Percentiles rank a stretch among this genome's conserved stretches.
These are phyloP conservation scores for Pisolithus sp. DNA, from an alignment of 768 basidiomycete genomes.

Conservation along the genomic window DNA sequence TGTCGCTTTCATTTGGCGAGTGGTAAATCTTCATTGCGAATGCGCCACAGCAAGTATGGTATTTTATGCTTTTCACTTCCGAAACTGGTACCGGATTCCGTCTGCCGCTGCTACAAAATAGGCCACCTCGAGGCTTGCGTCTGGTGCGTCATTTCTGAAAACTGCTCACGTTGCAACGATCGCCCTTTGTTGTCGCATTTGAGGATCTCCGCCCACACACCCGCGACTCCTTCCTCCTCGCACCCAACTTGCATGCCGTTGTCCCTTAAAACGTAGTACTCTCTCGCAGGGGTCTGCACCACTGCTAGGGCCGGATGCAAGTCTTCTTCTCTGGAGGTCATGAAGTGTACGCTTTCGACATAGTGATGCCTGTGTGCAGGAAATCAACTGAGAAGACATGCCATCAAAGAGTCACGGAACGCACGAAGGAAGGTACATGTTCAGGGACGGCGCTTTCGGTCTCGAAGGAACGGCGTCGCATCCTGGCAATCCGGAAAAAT, in stretches of 20 bases:
- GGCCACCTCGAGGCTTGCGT: background rate
- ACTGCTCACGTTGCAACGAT: background rate
- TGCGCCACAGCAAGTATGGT: no score
- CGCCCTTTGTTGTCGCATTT: conserved; percentile 35
- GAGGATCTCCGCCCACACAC: conserved; percentile 56
- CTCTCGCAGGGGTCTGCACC: conserved; percentile 62
- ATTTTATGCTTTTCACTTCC: no score
- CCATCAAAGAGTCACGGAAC: conserved; percentile 15
- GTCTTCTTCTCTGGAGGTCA: conserved; percentile 30
- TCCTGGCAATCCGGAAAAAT: conserved; percentile 47
- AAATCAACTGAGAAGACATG: background rate
- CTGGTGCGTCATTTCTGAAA: background rate
- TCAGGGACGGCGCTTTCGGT: conserved; percentile 28
- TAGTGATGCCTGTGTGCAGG: conserved; percentile 54
- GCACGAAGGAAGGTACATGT: conserved; percentile 63
- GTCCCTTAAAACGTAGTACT: conserved; percentile 64
- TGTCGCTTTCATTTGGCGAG: no score
- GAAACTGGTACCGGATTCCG: background rate
- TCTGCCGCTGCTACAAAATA: background rate
- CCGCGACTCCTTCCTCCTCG: conserved; percentile 66
- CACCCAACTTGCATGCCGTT: conserved; percentile 74
- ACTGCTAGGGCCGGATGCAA: conserved; percentile 62
- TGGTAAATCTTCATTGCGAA: no score
- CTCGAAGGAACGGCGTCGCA: conserved; percentile 8
- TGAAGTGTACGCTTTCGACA: conserved; percentile 70